Conservation (phyloP, 2,329 filamentous ascomycete species). For the Ceratocystis diversiconidia region DNA sequence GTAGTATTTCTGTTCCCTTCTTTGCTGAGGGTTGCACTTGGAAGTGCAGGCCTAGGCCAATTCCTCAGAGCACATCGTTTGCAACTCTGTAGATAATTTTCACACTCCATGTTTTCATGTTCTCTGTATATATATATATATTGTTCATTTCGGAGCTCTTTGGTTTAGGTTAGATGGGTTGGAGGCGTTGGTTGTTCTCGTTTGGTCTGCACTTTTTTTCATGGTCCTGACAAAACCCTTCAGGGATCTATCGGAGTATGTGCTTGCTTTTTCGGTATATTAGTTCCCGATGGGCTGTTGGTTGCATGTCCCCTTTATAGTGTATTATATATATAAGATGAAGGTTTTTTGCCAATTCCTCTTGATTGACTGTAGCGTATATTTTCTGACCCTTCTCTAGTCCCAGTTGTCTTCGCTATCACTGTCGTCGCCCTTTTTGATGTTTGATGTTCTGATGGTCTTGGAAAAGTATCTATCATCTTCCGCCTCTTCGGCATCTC, state of each 20-base stretch:
- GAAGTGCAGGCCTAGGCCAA: constrained; percentile 12
- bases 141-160: neutral
- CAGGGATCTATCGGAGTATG: neutral
- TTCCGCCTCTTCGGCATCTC: constrained; percentile 45
- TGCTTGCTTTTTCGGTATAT: neutral
- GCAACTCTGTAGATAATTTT: neutral
- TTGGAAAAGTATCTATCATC: constrained; percentile 39
- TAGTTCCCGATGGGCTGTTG: neutral
- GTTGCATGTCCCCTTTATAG: constrained; percentile 1
- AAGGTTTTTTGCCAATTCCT: neutral
- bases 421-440: constrained; percentile 30
- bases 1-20: constrained; percentile 18
- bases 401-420: constrained; percentile 50
- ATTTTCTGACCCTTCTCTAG: constrained; percentile 26
- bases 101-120: neutral
- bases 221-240: neutral
- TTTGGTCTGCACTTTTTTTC: neutral
- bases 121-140: neutral
- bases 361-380: constrained; percentile 3
- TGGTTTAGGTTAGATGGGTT: neutral
- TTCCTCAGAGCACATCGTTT: constrained; percentile 10
- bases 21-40: constrained; percentile 18
- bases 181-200: neutral
- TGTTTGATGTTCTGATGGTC: constrained; percentile 38
- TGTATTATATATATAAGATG: constrained; percentile 11